A percentile compares a stretch with the other conserved stretches of the same genome.
Conservation (phyloP, 805 yeast species). For the Lipomyces starkeyi region DNA sequence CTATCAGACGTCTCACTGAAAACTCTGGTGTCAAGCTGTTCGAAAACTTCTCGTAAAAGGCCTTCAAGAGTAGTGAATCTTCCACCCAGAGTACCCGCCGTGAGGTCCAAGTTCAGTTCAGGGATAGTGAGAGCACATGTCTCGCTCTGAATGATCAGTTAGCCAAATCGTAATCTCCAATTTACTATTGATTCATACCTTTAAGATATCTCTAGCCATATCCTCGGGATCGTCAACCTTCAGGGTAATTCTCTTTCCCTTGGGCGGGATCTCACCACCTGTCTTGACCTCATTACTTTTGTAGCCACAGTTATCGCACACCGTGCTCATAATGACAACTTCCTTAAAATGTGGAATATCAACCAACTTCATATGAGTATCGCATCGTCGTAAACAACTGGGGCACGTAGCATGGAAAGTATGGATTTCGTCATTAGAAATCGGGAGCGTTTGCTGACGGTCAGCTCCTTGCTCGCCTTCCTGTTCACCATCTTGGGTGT, state of each 20-base stretch:
- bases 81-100: conserved; percentile 97
- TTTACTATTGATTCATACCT: conserved; percentile 48
- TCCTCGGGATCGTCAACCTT: conserved; percentile 88
- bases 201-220: conserved; percentile 89
- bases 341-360: conserved; percentile 98
- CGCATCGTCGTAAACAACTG: conserved; percentile 79
- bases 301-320: conserved; percentile 90
- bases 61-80: conserved; percentile 98
- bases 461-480: conserved; percentile 11
- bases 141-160: conserved; percentile 57
- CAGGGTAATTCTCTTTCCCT: conserved; percentile 77
- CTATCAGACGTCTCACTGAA: conserved; percentile 87
- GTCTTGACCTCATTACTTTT: conserved; percentile 98
- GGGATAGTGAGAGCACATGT: conserved; percentile 87
- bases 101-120: conserved; percentile 85
- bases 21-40: conserved; percentile 85
- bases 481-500: conserved; percentile 47
- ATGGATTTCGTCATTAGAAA: conserved; percentile 92
- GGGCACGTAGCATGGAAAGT: conserved; percentile 93
- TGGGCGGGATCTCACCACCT: conserved; percentile 92
- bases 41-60: conserved; percentile 81
- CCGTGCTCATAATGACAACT: conserved; percentile 94
- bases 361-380: conserved; percentile 95
- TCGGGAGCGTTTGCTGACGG: conserved; percentile 45
- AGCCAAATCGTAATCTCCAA: not conserved